A percentile compares a stretch with the other conserved stretches of the same genome.
These are phyloP conservation scores for Kurtzmaniella cleridarum DNA, from an alignment of 805 yeast species.

Conservation along the genomic window DNA sequence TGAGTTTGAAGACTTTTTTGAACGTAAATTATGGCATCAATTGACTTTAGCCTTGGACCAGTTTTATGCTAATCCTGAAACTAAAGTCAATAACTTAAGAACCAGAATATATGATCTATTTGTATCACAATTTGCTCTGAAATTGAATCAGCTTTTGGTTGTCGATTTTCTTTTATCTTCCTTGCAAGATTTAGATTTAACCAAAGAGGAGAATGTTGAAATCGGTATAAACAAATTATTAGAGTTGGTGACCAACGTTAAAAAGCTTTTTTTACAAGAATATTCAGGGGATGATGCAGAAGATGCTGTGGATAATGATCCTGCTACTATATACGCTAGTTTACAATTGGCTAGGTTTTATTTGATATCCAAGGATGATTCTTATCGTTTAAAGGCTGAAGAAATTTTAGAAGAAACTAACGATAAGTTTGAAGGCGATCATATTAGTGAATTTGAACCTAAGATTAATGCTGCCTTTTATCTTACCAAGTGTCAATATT, in stretches of 20 bases:
- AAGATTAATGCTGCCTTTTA: slow-evolving; percentile 80
- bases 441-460: slow-evolving; percentile 27
- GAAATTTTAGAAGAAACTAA: slow-evolving; percentile 60
- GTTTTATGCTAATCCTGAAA: slow-evolving; percentile 53
- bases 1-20: slow-evolving; percentile 77
- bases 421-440: slow-evolving; percentile 44
- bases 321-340: slow-evolving; percentile 40
- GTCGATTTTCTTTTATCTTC: slow-evolving; percentile 65
- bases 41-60: slow-evolving; percentile 62
- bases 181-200: slow-evolving; percentile 22
- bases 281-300: slow-evolving; percentile 22
- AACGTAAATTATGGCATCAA: slow-evolving; percentile 93
- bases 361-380: slow-evolving; percentile 45
- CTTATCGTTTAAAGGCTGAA: slow-evolving; percentile 20
- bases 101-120: slow-evolving; percentile 67
- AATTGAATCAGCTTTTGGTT: slow-evolving; percentile 72
- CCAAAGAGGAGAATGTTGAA: slow-evolving; percentile 15
- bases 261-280: slow-evolving; percentile 22
- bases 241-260: slow-evolving; percentile 23
- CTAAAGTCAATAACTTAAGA: slow-evolving; percentile 48
- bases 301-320: slow-evolving; percentile 44
- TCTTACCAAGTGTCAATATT: slow-evolving; percentile 70
- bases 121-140: slow-evolving; percentile 58
- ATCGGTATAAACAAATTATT: slow-evolving; percentile 26
- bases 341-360: slow-evolving; percentile 73